A percentile compares a stretch with the other conserved stretches of the same genome.
Evolutionary conservation across 2,329 filamentous ascomycete genomes (phyloP).

Genomic region (Pyricularia pennisetigena): DNA sequence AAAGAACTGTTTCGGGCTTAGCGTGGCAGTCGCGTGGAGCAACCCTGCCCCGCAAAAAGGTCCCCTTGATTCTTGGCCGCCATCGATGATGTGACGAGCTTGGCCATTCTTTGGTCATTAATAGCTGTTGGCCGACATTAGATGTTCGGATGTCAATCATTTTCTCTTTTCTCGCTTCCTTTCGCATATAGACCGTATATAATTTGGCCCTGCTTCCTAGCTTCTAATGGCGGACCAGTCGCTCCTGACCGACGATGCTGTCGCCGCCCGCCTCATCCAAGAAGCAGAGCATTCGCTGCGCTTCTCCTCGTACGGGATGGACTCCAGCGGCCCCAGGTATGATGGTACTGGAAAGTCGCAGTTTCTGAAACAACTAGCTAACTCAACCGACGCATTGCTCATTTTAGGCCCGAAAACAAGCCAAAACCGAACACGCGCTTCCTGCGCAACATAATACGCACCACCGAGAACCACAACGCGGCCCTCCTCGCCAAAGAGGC

Average conservation of each 20-base stretch:
- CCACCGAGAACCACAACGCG: conserved; percentile 83
- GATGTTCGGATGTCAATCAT: background rate
- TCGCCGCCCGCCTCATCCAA: conserved; percentile 3
- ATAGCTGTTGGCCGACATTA: too few species aligned
- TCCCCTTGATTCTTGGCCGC: background rate
- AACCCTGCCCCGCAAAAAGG: background rate
- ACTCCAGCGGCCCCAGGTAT: background rate
- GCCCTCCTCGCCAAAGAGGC: conserved; percentile 77
- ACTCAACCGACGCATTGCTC: conserved; percentile 13
- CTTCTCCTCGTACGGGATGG: conserved; percentile 1
- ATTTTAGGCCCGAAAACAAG: conserved; percentile 48
- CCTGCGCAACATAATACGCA: conserved; percentile 75
- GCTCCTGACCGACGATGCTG: conserved; percentile 5
- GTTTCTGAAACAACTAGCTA: background rate
- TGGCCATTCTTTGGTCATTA: too few species aligned
- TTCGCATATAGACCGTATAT: background rate
- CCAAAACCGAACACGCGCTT: conserved; percentile 91
- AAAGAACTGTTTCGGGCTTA: background rate
- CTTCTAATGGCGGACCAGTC: background rate
- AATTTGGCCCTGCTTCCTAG: background rate
- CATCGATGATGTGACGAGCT: too few species aligned
- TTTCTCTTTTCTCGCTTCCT: background rate
- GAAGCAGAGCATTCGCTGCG: conserved; percentile 1
- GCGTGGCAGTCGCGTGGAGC: background rate
- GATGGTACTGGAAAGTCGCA: too few species aligned